Conservation (phyloP, 257 asterid species). For the Sherardia arvensis region DNA sequence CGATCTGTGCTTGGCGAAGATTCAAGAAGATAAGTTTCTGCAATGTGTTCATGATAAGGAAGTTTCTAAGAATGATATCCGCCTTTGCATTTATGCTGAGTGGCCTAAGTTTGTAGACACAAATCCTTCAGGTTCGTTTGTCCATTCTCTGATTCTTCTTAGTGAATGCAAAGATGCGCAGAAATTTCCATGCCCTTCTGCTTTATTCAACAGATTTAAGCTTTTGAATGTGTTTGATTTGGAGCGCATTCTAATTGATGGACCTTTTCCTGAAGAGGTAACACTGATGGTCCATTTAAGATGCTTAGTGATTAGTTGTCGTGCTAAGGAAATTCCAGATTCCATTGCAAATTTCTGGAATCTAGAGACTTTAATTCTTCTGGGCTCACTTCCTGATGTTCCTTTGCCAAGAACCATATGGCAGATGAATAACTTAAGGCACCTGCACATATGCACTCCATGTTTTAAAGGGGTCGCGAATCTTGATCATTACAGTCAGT, state of each 20-base stretch:
- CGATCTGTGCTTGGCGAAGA: neutral
- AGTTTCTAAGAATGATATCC: neutral
- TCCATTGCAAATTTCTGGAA: conserved; percentile 3
- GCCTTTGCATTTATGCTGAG: neutral
- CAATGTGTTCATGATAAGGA: neutral
- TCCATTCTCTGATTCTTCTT: neutral
- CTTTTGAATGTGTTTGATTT: conserved; percentile 15
- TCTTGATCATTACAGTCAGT: neutral
- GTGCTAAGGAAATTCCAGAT: neutral
- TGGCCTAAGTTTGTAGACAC: neutral
- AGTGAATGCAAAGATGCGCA: neutral
- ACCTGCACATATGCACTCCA: neutral
- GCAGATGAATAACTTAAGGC: conserved; percentile 11
- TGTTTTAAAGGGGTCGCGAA: neutral
- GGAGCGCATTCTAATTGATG: neutral
- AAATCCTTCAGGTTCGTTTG: neutral
- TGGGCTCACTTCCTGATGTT: neutral
- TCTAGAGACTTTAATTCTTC: neutral
- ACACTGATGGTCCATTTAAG: conserved; percentile 3
- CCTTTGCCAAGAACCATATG: conserved; percentile 6
- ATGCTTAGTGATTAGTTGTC: conserved; percentile 1
- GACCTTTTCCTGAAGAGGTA: neutral
- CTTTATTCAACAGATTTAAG: neutral
- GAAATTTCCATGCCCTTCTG: neutral
- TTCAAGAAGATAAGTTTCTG: conserved; percentile 1